A percentile compares a stretch with the other conserved stretches of the same genome.
Conservation (phyloP, 257 asterid genomes). For the Solanum acaule region DNA sequence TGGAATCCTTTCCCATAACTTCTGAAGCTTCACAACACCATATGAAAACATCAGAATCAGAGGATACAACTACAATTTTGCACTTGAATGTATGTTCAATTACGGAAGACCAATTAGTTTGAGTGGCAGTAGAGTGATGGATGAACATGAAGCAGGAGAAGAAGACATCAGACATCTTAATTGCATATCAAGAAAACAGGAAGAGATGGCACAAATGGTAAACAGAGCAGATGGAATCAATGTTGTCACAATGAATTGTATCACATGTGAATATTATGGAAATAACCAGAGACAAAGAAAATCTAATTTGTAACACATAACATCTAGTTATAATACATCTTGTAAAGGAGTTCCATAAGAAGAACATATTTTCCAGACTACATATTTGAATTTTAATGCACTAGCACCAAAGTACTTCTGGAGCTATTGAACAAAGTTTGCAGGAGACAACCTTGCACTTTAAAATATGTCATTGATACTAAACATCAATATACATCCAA, state of each 20-base stretch:
- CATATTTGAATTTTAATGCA: background rate
- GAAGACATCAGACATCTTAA: background rate
- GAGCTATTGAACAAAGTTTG: background rate
- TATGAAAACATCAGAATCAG: background rate
- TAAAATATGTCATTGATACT: background rate
- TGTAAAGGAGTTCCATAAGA: background rate
- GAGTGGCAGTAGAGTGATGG: background rate
- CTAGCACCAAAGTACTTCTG: background rate
- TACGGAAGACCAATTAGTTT: background rate
- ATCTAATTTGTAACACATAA: background rate
- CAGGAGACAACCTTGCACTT: background rate
- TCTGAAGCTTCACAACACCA: background rate
- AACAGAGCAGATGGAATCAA: background rate
- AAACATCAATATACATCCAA: background rate
- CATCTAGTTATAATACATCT: background rate
- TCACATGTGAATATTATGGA: background rate
- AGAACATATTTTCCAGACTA: background rate
- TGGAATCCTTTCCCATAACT: conserved; percentile 13
- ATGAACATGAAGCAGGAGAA: background rate
- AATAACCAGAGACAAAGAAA: background rate
- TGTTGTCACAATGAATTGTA: background rate
- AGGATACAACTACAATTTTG: background rate
- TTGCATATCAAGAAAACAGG: background rate
- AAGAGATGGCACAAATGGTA: background rate
- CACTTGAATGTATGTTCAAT: background rate